phyloP scores from a whole-genome alignment of 2,329 filamentous ascomycete genomes.

The Tolypocladium capitatum region DNA sequence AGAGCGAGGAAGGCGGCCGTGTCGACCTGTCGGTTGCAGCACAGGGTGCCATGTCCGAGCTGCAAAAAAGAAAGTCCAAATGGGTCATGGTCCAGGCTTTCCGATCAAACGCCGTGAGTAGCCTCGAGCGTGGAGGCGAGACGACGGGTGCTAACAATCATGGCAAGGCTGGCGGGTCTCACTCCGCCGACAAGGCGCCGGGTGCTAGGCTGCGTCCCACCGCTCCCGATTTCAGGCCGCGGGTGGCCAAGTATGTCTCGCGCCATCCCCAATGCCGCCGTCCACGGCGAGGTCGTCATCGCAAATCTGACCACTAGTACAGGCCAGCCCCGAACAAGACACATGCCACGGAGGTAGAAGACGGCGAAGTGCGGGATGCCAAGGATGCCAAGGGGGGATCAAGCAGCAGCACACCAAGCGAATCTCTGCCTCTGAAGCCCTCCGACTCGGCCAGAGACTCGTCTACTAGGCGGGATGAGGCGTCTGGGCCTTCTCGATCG shows the following conservation, averaged over 20 bases:
- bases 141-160: background rate
- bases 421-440: constrained; percentile 20
- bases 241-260: constrained; percentile 21
- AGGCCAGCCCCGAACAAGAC: constrained; percentile 8
- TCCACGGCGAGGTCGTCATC: background rate
- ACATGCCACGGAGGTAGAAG: constrained; percentile 42
- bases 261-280: constrained; percentile 5
- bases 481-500: constrained; percentile 10
- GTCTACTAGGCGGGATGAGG: constrained; percentile 11
- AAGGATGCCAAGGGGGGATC: constrained; percentile 15
- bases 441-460: constrained; percentile 12
- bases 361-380: constrained; percentile 58
- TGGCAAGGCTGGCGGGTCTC: constrained; percentile 14
- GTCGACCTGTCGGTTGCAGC: constrained; percentile 66
- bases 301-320: constrained; percentile 4
- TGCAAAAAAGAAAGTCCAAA: constrained; percentile 51
- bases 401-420: constrained; percentile 12
- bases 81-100: constrained; percentile 70
- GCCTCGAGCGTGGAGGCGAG: background rate
- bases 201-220: constrained; percentile 38
- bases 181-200: constrained; percentile 14
- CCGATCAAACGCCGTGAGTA: constrained; percentile 45
- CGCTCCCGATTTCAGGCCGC: constrained; percentile 53
- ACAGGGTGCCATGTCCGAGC: constrained; percentile 55
- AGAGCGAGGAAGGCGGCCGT: constrained; percentile 43